A percentile compares a stretch with the other conserved stretches of the same genome.
phyloP scores from a whole-genome alignment of 2,329 filamentous ascomycete genomes.

The Neonectria sp. region DNA sequence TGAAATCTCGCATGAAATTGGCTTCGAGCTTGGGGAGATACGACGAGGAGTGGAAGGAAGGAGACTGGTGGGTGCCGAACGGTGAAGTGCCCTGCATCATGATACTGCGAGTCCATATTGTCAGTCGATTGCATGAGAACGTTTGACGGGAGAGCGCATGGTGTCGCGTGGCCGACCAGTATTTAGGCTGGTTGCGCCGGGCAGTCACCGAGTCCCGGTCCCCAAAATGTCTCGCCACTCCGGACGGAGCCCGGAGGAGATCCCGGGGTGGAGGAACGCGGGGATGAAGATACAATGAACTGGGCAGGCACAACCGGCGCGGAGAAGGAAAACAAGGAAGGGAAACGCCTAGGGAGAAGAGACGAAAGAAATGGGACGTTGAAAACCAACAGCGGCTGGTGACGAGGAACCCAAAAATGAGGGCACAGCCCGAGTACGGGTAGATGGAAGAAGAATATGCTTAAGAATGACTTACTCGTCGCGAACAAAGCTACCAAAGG shows the following conservation, averaged over 20 bases:
- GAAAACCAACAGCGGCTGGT: not conserved
- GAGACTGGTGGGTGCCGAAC: conserved; percentile 85
- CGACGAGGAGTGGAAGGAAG: conserved; percentile 95
- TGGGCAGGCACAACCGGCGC: conserved; percentile 5
- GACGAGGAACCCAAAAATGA: conserved; percentile 17
- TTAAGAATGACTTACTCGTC: conserved; percentile 84
- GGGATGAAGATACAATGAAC: conserved; percentile 9
- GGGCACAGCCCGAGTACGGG: conserved; percentile 12
- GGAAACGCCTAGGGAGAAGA: not conserved
- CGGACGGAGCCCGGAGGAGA: conserved; percentile 29
- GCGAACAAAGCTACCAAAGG: conserved; percentile 95
- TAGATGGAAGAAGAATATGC: conserved; percentile 31
- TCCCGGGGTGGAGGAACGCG: conserved; percentile 14
- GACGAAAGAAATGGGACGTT: conserved; percentile 4
- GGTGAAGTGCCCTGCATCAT: conserved; percentile 98
- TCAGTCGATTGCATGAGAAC: conserved; percentile 37
- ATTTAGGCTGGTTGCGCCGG: conserved; percentile 30
- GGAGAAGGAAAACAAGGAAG: not conserved
- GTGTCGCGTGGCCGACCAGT: conserved; percentile 29
- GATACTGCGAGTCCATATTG: conserved; percentile 71
- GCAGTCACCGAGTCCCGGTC: conserved; percentile 35
- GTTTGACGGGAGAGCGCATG: conserved; percentile 28
- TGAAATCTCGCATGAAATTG: conserved; percentile 98
- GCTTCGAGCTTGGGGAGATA: conserved; percentile 97
- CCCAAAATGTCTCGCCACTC: conserved; percentile 44